Conservation (phyloP, 495 filamentous ascomycete genomes). For the Physcia stellaris region DNA sequence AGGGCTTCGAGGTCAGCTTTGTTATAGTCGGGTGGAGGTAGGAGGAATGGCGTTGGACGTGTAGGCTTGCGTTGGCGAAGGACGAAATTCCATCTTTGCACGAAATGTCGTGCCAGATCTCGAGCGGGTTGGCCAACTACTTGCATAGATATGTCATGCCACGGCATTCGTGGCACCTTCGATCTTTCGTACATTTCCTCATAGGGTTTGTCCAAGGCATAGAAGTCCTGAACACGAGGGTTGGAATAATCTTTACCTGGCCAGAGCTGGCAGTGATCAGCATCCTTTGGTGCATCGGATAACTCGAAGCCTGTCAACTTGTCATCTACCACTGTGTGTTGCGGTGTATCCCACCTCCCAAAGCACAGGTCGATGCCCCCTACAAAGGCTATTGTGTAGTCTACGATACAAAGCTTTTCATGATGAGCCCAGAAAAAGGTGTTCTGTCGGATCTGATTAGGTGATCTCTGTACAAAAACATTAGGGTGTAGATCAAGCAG, state of each 20-base stretch:
- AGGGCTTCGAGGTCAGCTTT: conserved; percentile 72
- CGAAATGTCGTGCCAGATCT: conserved; percentile 90
- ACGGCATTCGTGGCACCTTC: conserved; percentile 85
- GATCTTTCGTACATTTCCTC: conserved; percentile 97
- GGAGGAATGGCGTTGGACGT: conserved; percentile 79
- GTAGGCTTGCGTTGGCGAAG: conserved; percentile 88
- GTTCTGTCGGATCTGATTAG: conserved; percentile 95
- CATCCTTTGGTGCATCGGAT: conserved; percentile 62
- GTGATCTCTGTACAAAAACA: conserved; percentile 87
- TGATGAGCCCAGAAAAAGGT: conserved; percentile 99
- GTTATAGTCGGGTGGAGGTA: conserved; percentile 87
- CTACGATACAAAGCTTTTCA: conserved; percentile 90
- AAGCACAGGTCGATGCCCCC: conserved; percentile 97
- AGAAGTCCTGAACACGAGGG: conserved; percentile 89
- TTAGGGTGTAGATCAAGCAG: conserved; percentile 93
- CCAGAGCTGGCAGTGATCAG: conserved; percentile 91
- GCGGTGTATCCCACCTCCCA: conserved; percentile 91
- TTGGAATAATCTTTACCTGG: conserved; percentile 99
- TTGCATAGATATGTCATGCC: conserved; percentile 99
- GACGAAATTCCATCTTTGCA: conserved; percentile 98
- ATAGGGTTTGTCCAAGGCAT: conserved; percentile 83
- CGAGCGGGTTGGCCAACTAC: conserved; percentile 91
- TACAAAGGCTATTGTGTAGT: conserved; percentile 92
- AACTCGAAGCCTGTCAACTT: conserved; percentile 90
- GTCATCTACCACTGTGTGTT: conserved; percentile 82